Evolutionary conservation across 768 basidiomycete species (phyloP).

Genomic region (Heimioporus sp.): DNA sequence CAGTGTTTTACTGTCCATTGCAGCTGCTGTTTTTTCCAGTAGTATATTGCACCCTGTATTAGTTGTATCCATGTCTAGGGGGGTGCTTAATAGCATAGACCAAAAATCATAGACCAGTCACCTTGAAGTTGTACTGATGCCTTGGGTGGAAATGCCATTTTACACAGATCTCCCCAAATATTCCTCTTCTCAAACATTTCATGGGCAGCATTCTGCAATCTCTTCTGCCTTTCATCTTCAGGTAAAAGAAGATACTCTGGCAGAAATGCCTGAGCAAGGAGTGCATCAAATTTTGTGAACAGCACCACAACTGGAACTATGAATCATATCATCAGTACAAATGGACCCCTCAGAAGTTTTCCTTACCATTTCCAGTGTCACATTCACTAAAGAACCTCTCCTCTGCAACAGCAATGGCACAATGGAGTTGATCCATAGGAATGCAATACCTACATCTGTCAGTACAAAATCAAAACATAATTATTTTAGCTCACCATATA

Average conservation of each 20-base stretch:
- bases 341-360: neutral
- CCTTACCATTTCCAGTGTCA: neutral
- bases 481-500: neutral
- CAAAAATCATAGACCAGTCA: too few species aligned
- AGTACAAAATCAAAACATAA: neutral
- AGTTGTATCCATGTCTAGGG: too few species aligned
- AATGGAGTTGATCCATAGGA: neutral
- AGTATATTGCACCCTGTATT: too few species aligned
- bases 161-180: neutral
- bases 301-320: neutral
- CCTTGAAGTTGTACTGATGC: too few species aligned
- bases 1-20: too few species aligned
- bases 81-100: too few species aligned
- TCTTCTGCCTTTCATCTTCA: neutral
- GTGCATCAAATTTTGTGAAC: neutral
- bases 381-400: neutral
- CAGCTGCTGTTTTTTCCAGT: too few species aligned
- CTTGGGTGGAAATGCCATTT: neutral
- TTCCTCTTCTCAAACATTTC: neutral
- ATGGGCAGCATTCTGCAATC: neutral
- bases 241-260: neutral
- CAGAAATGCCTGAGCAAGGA: neutral
- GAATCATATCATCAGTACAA: neutral
- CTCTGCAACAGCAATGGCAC: neutral
- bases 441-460: neutral